These are phyloP conservation scores for carrot (Daucus carota) DNA, from an alignment of 129 eudicot species.

Conservation along the genomic window DNA sequence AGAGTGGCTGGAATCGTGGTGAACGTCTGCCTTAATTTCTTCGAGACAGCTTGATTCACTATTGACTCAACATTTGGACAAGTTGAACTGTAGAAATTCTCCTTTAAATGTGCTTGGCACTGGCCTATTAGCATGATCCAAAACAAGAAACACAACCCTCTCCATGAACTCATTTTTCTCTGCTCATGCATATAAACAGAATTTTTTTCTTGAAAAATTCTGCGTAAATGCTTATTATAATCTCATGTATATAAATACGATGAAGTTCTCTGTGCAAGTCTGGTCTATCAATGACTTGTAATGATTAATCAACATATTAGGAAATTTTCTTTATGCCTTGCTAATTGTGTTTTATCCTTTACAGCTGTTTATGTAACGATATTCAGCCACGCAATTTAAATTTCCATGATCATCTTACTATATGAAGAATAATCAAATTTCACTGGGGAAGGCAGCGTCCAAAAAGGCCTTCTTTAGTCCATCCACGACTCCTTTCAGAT, in stretches of 20 bases:
- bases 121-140: constrained; percentile 16
- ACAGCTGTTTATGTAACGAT: background rate
- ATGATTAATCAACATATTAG: no score
- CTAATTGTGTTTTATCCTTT: no score
- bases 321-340: no score
- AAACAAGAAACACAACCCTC: constrained; percentile 21
- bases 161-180: constrained; percentile 23
- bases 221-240: background rate
- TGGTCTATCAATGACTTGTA: no score
- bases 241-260: background rate
- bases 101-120: constrained; percentile 39
- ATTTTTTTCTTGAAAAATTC: no score
- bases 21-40: constrained; percentile 45
- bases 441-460: background rate
- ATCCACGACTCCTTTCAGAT: background rate
- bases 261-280: no score
- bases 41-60: constrained; percentile 42
- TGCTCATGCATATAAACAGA: background rate
- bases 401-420: background rate
- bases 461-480: background rate
- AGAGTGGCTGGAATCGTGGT: constrained; percentile 75
- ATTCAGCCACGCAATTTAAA: background rate
- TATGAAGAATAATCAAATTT: no score
- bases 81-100: constrained; percentile 46
- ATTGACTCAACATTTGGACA: constrained; percentile 58